Percentiles rank a stretch among this genome's conserved stretches.
Evolutionary conservation across 768 basidiomycete genomes (phyloP).

Genomic region (Rhodotorula paludigena): DNA sequence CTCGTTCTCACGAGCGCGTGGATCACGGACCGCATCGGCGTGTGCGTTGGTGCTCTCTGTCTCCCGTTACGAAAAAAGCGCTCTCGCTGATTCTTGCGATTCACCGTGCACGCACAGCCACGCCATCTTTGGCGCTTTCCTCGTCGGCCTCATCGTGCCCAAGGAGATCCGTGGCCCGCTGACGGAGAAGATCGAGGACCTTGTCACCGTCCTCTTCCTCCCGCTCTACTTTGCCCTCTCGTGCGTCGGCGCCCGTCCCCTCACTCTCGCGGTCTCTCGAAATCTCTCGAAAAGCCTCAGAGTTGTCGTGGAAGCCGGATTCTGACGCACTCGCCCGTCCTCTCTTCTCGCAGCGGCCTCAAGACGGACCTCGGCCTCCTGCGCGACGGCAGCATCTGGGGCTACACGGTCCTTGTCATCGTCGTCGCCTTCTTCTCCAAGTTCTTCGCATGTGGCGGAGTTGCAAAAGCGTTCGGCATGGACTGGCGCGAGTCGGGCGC

Average conservation of each 20-base stretch:
- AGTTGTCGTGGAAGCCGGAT: no score
- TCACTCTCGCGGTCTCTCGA: no score
- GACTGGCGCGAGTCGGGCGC: slow-evolving; percentile 70
- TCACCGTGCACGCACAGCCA: slow-evolving; percentile 45
- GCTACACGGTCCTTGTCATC: slow-evolving; percentile 68
- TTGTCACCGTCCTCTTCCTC: slow-evolving; percentile 47
- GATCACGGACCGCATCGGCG: slow-evolving; percentile 82
- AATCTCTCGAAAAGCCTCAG: no score
- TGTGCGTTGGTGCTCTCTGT: slow-evolving; percentile 41
- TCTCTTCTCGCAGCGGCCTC: slow-evolving; percentile 52
- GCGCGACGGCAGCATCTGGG: slow-evolving; percentile 70
- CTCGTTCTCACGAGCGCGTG: slow-evolving; percentile 69
- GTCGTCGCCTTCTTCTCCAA: slow-evolving; percentile 72
- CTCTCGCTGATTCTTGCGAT: no score
- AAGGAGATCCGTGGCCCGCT: slow-evolving; percentile 68
- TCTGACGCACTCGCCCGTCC: no score
- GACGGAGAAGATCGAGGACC: slow-evolving; percentile 82
- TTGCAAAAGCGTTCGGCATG: slow-evolving; percentile 63
- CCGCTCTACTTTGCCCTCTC: slow-evolving; percentile 79
- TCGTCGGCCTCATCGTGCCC: slow-evolving; percentile 76
- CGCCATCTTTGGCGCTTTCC: slow-evolving; percentile 63
- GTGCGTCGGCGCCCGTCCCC: no score
- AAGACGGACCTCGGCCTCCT: slow-evolving; percentile 74
- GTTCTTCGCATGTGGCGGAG: slow-evolving; percentile 62
- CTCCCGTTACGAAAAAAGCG: neutral